These are phyloP conservation scores for Aristolochia contorta DNA, from an alignment of 164 flowering plant genomes.

Conservation along the genomic window DNA sequence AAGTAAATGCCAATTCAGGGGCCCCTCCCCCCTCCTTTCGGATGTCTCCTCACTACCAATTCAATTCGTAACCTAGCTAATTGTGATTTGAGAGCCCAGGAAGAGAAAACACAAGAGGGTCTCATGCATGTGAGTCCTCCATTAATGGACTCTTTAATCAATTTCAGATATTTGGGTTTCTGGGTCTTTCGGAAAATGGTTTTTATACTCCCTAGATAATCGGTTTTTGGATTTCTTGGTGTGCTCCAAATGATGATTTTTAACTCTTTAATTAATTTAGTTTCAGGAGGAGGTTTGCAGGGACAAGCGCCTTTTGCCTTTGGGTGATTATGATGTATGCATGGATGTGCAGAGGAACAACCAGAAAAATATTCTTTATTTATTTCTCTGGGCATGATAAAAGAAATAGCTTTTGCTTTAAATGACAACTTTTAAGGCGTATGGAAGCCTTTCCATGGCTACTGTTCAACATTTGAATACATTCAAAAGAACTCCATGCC, in stretches of 20 bases:
- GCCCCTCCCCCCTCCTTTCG: background rate
- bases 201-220: background rate
- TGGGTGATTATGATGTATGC: background rate
- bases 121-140: background rate
- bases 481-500: background rate
- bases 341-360: background rate
- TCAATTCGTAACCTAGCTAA: background rate
- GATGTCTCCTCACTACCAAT: too few species aligned
- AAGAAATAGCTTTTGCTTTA: conserved; percentile 1
- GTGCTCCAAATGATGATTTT: background rate
- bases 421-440: background rate
- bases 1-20: background rate
- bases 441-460: background rate
- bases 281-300: background rate
- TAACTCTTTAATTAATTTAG: background rate
- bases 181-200: too few species aligned
- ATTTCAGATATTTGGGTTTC: too few species aligned
- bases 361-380: background rate
- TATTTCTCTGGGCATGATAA: background rate
- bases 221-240: background rate
- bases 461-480: background rate
- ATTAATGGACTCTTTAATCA: background rate
- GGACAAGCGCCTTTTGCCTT: background rate
- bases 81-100: background rate
- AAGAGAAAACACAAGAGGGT: background rate